Evolutionary conservation across 129 eudicot genomes (phyloP), one percentile per base, ranked within the genome.

Genomic region (Pulicaria dysenterica): DNA sequence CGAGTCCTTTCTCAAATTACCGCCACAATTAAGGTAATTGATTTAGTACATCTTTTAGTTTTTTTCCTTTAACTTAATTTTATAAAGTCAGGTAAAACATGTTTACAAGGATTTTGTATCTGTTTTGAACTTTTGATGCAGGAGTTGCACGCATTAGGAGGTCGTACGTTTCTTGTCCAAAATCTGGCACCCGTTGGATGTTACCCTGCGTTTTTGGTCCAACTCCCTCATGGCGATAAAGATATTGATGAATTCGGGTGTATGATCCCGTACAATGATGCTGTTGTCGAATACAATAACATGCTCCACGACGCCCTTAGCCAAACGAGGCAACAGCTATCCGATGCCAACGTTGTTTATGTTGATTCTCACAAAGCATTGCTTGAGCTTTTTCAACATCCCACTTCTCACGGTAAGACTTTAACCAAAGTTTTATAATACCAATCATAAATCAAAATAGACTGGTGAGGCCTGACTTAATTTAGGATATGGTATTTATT

Each of bases 161-260:
- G 99, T 15, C 77, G 97, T 16, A 84, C 88, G 9, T 90, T 95
- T 79, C 54, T 87, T 51, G 90, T 95, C 72, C 86, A 88, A 12
- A 95, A 95, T 71, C 73, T 95, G 46, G 99, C 96, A 67, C 99
- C 99, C 3, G 75, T 95, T 17, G 99, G 99, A 17, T 95, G 99
- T 73, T 90, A 90, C 85, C 99, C 97, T 8, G 53, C 95, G 15
- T 84, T 91, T 75, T 54, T 95, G 82, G 97, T 88, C 34, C 80
- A 91, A 76, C 97, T 95, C 43, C 91, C 89, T 31, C 99, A 88
- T 24, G 50, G 50, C 2, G 58, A 47, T 19, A 80, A 91, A 0
- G 99, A 95, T 57, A 55, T 91, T 5, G 96, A 95, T 69, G 74
- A 80, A 34, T 88, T 64, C 9, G 97, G 97, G 19, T 95, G 99